phyloP scores from a whole-genome alignment of 139 green algal genomes.

The Chlamydomonas schloesseri region DNA sequence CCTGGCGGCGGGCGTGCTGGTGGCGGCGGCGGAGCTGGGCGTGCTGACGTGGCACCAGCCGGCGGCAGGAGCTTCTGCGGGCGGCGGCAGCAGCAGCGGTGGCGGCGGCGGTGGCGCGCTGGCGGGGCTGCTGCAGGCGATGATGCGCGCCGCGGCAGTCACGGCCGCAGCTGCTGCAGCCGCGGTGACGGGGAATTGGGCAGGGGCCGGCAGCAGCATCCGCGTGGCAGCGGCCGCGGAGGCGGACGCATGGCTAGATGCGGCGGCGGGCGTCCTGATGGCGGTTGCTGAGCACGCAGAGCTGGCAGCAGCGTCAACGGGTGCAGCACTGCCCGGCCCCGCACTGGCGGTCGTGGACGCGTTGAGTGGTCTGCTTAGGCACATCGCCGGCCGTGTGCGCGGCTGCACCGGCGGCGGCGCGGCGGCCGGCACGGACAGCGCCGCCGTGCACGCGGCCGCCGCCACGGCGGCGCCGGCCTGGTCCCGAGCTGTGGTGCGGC shows the following conservation, averaged over 20 bases:
- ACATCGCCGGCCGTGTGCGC: not conserved
- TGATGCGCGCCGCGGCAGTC: not conserved
- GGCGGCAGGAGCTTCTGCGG: not conserved
- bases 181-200: not conserved
- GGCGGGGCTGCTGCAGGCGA: conserved; percentile 12
- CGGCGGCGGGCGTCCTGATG: not conserved
- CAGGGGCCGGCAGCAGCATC: not conserved
- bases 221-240: not conserved
- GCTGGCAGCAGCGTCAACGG: not conserved
- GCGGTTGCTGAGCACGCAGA: not conserved
- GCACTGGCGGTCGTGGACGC: not conserved
- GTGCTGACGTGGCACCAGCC: not conserved
- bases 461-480: not conserved
- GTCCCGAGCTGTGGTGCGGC: not conserved
- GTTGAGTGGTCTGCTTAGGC: not conserved
- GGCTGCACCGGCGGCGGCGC: not conserved
- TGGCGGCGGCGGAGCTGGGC: not conserved
- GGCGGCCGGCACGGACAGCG: not conserved
- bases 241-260: conserved; percentile 17
- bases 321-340: not conserved
- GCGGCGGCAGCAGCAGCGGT: not conserved
- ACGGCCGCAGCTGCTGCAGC: not conserved
- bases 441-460: not conserved
- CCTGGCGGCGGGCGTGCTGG: conserved; percentile 13
- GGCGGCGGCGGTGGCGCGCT: not conserved